These are phyloP conservation scores for Saturnispora quitensis DNA, from an alignment of 805 yeast genomes.

Conservation along the genomic window DNA sequence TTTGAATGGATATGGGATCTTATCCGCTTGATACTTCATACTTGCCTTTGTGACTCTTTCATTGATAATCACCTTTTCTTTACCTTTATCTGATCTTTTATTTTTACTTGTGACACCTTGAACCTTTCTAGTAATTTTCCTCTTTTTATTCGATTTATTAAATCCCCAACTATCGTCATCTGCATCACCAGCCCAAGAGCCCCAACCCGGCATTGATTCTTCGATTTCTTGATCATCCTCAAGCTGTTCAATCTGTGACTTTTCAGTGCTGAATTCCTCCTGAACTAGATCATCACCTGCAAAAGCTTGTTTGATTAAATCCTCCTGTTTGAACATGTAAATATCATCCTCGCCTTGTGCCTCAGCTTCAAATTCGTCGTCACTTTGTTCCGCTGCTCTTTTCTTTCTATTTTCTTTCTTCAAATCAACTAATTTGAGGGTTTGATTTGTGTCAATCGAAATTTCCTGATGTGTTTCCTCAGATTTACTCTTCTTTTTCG, in stretches of 20 bases:
- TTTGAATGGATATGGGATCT: conserved; percentile 95
- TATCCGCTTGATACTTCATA: conserved; percentile 72
- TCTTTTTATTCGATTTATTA: conserved; percentile 35
- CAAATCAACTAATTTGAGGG: conserved; percentile 45
- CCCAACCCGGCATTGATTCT: conserved; percentile 93
- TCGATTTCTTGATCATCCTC: conserved; percentile 82
- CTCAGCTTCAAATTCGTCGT: conserved; percentile 34
- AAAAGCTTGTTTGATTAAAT: conserved; percentile 82
- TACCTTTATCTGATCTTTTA: conserved; percentile 67
- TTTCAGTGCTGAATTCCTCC: conserved; percentile 69
- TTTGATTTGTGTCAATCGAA: conserved; percentile 42
- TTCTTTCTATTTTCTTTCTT: conserved; percentile 9
- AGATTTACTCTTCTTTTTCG: conserved; percentile 20
- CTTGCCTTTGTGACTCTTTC: conserved; percentile 80
- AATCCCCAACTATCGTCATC: conserved; percentile 13
- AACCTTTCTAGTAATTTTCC: conserved; percentile 58
- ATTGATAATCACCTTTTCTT: conserved; percentile 79
- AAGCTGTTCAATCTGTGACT: conserved; percentile 51
- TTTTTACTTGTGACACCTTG: conserved; percentile 68
- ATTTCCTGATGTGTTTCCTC: conserved; percentile 21
- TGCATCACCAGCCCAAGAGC: conserved; percentile 80
- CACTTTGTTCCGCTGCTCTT: conserved; percentile 11
- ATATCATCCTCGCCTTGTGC: conserved; percentile 35
- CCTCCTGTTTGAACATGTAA: conserved; percentile 66
- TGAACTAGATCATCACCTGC: conserved; percentile 91